phyloP scores from a whole-genome alignment of 2,329 filamentous ascomycete species.

The Fusarium kyushuense region DNA sequence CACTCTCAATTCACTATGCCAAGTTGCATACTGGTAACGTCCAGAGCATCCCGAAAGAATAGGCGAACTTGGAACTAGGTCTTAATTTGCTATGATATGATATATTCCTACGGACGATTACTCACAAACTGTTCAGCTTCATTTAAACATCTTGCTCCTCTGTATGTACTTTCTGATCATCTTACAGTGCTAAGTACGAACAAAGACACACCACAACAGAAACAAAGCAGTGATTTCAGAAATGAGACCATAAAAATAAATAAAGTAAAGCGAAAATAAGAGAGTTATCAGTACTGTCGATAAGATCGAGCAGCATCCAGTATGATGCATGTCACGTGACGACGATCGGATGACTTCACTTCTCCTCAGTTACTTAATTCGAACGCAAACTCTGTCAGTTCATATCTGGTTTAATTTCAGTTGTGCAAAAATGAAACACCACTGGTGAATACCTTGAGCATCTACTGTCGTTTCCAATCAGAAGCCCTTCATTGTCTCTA shows the following conservation, averaged over 20 bases:
- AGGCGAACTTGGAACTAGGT: not conserved
- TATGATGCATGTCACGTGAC: slow-evolving; percentile 17
- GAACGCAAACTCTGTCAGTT: slow-evolving; percentile 18
- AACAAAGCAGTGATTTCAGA: accelerated
- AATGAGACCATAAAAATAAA: no score
- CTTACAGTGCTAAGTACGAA: no score
- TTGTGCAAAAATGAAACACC: not conserved
- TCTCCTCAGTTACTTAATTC: slow-evolving; percentile 18
- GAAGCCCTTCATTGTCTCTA: not conserved
- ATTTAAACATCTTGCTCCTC: not conserved
- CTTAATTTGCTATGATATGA: no score
- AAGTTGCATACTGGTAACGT: not conserved
- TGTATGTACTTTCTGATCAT: not conserved
- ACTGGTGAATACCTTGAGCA: not conserved
- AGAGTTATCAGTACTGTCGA: not conserved
- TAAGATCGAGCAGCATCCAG: not conserved
- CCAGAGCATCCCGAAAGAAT: not conserved
- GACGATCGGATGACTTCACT: slow-evolving; percentile 29
- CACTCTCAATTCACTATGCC: not conserved
- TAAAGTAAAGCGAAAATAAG: not conserved
- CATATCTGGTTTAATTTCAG: slow-evolving; percentile 2
- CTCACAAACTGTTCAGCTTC: not conserved
- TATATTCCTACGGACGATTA: not conserved
- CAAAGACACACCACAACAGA: not conserved
- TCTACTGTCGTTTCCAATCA: not conserved